Evolutionary conservation across 768 basidiomycete genomes (phyloP).

Genomic region (Leccinum truebloodii): DNA sequence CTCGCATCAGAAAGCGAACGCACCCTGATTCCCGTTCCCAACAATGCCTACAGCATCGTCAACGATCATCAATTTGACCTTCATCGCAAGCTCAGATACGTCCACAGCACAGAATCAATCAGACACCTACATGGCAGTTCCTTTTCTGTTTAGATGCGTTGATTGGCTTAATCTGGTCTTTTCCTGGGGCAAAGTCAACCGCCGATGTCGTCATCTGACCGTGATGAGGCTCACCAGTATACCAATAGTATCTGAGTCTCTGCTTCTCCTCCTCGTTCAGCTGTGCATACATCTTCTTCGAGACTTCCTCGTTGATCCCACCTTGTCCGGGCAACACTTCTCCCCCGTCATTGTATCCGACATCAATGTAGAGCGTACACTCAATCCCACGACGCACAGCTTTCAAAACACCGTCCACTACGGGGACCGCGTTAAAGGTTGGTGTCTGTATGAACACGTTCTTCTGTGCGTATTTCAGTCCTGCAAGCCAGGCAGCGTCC

Average conservation of each 20-base stretch:
- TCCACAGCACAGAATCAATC: neutral
- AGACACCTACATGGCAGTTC: conserved; percentile 58
- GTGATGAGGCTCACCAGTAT: conserved; percentile 35
- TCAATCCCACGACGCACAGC: conserved; percentile 62
- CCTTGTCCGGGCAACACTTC: conserved; percentile 69
- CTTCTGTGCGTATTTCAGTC: conserved; percentile 56
- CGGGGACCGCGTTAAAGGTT: conserved; percentile 66
- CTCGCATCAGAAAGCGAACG: neutral
- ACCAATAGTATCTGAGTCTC: conserved; percentile 56
- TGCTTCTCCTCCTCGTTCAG: conserved; percentile 48
- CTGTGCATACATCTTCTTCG: conserved; percentile 53
- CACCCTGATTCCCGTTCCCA: conserved; percentile 71
- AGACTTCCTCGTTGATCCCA: conserved; percentile 72
- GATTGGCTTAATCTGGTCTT: conserved; percentile 64
- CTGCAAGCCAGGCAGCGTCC: conserved; percentile 68
- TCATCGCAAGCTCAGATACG: conserved; percentile 2
- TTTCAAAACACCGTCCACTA: conserved; percentile 57
- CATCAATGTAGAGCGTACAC: conserved; percentile 59
- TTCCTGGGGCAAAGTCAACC: conserved; percentile 36
- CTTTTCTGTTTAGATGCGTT: conserved; percentile 67
- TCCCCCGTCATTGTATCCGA: conserved; percentile 57
- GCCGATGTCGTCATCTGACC: neutral
- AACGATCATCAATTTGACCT: conserved; percentile 66
- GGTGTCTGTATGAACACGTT: conserved; percentile 76
- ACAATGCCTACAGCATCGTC: conserved; percentile 65